Evolutionary conservation across 768 basidiomycete genomes (phyloP).

Genomic region (Symmetrospora coprosmae): DNA sequence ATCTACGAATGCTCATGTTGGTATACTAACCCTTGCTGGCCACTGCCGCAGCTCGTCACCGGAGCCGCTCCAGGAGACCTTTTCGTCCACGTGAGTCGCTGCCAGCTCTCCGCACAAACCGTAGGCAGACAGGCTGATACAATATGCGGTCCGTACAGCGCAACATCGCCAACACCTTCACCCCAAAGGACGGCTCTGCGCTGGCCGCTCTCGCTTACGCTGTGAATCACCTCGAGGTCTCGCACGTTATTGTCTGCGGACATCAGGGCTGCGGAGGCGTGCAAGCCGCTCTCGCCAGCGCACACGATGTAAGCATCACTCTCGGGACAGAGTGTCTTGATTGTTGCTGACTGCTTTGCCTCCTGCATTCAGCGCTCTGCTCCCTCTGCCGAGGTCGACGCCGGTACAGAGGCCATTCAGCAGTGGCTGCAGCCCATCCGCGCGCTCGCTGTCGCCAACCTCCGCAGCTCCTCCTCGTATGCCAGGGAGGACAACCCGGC

Average conservation of each 20-base stretch:
- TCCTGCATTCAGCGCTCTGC: conserved; percentile 2
- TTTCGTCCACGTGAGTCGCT: conserved; percentile 31
- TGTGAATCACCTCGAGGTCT: conserved; percentile 30
- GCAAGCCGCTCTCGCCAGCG: conserved; percentile 21
- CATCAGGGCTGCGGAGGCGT: conserved; percentile 24
- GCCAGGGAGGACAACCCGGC: neutral
- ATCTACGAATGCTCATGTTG: neutral
- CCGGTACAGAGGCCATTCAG: conserved; percentile 14
- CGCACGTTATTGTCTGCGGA: conserved; percentile 31
- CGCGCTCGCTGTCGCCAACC: conserved; percentile 19
- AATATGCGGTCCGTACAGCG: conserved; percentile 15
- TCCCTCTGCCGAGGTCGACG: neutral
- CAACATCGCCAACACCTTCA: conserved; percentile 32
- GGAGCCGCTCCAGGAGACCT: conserved; percentile 33
- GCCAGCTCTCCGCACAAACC: neutral
- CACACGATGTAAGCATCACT: conserved; percentile 13
- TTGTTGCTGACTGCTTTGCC: neutral
- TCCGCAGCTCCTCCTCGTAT: neutral
- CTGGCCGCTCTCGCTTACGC: conserved; percentile 31
- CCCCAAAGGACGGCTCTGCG: conserved; percentile 28
- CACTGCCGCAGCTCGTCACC: conserved; percentile 22
- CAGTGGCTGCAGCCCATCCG: conserved; percentile 20
- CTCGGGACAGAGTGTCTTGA: neutral
- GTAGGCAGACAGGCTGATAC: neutral
- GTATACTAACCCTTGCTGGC: neutral